Conservation (phyloP, 176 grass and related monocot genomes). For the Ensete glaucum region DNA sequence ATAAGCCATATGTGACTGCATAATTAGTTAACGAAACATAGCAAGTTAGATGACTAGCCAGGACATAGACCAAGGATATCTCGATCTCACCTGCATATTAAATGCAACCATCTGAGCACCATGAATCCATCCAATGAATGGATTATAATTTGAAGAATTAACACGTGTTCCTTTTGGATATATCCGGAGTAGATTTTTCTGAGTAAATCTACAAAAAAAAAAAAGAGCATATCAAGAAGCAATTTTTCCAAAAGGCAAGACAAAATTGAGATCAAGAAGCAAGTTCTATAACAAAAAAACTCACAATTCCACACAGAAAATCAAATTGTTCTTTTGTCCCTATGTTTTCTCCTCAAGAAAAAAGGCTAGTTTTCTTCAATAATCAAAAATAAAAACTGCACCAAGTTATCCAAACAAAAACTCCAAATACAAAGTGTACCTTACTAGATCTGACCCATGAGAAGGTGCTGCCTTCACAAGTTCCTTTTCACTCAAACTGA, state of each 20-base stretch:
- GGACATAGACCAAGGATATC: not conserved
- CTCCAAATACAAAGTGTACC: constrained; percentile 6
- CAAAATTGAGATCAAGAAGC: not conserved
- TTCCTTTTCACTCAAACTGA: constrained; percentile 24
- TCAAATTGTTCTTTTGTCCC: not conserved
- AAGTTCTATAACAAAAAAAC: not conserved
- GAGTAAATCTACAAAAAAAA: constrained; percentile 14
- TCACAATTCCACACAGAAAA: not conserved
- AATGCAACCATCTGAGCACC: constrained; percentile 24
- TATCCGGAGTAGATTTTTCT: constrained; percentile 12
- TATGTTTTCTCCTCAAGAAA: too few relatives aligned
- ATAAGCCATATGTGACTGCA: not conserved
- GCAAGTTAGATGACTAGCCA: not conserved
- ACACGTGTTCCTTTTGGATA: constrained; percentile 14
- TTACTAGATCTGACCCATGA: constrained; percentile 16
- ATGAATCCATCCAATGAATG: constrained; percentile 19
- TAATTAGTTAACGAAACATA: not conserved
- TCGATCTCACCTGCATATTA: constrained; percentile 17
- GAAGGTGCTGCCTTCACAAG: constrained; percentile 4
- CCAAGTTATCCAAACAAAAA: not conserved
- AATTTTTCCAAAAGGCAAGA: not conserved
- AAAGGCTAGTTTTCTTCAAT: not conserved
- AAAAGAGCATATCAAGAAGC: not conserved
- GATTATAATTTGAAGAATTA: constrained; percentile 16
- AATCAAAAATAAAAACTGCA: not conserved